Percentiles rank a stretch among this genome's conserved stretches.
Conservation (phyloP, 164 flowering plant species). For the Berberis thunbergii region DNA sequence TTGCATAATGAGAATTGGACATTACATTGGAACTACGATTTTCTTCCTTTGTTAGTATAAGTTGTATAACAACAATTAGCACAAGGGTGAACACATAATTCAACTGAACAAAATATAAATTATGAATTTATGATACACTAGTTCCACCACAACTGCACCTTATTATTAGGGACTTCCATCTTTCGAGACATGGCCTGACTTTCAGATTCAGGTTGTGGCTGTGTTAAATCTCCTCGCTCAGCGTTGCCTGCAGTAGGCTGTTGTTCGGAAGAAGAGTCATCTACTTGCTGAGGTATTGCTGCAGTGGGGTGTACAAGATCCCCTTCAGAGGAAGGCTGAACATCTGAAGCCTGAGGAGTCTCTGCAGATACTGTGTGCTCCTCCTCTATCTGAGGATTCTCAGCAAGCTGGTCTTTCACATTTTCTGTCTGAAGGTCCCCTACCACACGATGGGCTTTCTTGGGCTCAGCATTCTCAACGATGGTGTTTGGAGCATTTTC, state of each 20-base stretch:
- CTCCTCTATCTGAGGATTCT: conserved; percentile 6
- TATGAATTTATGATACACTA: neutral
- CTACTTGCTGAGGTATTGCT: too few relatives aligned
- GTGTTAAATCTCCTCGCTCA: conserved; percentile 25
- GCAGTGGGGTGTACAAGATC: conserved; percentile 1
- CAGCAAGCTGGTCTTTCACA: conserved; percentile 7
- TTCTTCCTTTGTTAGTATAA: neutral
- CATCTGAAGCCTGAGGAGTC: conserved; percentile 7
- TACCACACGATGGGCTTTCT: conserved; percentile 8
- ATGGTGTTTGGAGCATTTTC: conserved; percentile 12
- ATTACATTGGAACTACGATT: neutral
- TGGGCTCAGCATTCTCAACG: conserved; percentile 7
- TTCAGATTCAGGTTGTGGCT: conserved; percentile 17
- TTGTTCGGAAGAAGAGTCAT: neutral
- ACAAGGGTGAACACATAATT: neutral
- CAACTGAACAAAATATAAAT: neutral
- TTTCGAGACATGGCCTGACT: conserved; percentile 30
- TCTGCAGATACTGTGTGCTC: conserved; percentile 10
- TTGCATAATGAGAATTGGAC: too few relatives aligned
- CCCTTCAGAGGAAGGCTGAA: conserved; percentile 18
- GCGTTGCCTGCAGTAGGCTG: conserved; percentile 15
- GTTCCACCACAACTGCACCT: conserved; percentile 30
- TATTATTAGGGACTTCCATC: conserved; percentile 84
- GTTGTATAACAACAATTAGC: neutral
- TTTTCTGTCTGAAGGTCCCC: conserved; percentile 10